These are phyloP conservation scores for Schizopora paradoxa DNA, from an alignment of 1,284 basidiomycete species.

Conservation along the genomic window DNA sequence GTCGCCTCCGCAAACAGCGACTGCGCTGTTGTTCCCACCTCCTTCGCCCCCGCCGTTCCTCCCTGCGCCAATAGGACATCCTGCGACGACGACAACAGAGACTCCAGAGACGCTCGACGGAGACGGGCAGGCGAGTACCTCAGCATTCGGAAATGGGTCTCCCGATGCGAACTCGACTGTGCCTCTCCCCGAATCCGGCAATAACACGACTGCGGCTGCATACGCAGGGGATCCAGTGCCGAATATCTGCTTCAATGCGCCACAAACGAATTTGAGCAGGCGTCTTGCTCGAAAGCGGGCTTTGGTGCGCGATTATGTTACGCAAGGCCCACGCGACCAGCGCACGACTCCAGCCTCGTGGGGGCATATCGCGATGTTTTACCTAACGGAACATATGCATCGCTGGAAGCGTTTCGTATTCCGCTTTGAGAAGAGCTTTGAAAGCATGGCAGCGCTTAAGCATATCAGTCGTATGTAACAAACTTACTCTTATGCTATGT, in stretches of 20 bases:
- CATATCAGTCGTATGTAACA: conserved; percentile 55
- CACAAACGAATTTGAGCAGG: too few relatives aligned
- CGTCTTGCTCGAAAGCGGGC: too few relatives aligned
- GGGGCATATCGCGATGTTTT: conserved; percentile 73
- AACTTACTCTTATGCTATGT: conserved; percentile 6
- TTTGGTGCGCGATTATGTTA: too few relatives aligned
- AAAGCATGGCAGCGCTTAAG: conserved; percentile 62
- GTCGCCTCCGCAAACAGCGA: conserved; percentile 8
- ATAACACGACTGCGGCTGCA: too few relatives aligned
- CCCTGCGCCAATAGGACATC: conserved; percentile 14
- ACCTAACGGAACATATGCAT: conserved; percentile 70
- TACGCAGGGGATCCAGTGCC: too few relatives aligned
- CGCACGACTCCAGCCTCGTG: conserved; percentile 51
- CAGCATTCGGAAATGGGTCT: too few relatives aligned
- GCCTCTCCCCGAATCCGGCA: too few relatives aligned
- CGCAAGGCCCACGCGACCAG: too few relatives aligned
- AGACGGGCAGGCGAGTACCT: too few relatives aligned
- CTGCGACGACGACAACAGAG: not conserved
- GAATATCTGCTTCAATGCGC: too few relatives aligned
- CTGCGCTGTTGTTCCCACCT: conserved; percentile 9
- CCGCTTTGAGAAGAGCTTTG: conserved; percentile 67
- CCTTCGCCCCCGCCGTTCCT: conserved; percentile 18
- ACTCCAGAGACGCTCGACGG: too few relatives aligned
- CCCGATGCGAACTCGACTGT: too few relatives aligned
- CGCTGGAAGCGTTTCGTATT: conserved; percentile 77